Conservation (phyloP, 2,329 filamentous ascomycete species). For the Fonsecaea erecta region DNA sequence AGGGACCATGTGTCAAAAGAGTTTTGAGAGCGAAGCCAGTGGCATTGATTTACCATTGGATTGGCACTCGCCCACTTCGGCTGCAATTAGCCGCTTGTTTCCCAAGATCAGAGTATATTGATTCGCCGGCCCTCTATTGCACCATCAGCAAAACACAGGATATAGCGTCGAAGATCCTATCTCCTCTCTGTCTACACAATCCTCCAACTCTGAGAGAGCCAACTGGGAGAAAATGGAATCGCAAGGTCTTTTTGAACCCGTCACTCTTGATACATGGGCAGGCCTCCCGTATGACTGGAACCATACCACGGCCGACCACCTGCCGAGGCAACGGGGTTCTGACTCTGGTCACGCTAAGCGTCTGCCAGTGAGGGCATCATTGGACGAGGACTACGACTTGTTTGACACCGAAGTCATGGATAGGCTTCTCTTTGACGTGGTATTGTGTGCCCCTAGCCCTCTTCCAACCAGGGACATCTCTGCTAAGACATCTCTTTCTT, state of each 20-base stretch:
- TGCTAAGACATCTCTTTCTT: background rate
- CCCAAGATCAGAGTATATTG: background rate
- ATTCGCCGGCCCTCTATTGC: background rate
- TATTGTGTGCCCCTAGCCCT: background rate
- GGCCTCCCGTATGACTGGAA: background rate
- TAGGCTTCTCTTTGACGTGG: conserved; percentile 2
- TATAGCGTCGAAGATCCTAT: background rate
- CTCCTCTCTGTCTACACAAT: background rate
- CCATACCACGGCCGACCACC: background rate
- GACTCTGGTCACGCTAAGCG: background rate
- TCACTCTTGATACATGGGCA: background rate
- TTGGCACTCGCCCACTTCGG: background rate
- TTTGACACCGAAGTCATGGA: conserved; percentile 8
- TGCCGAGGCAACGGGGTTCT: background rate
- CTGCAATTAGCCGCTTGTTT: background rate
- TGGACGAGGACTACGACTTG: background rate
- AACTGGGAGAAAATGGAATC: conserved; percentile 5
- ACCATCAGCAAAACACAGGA: background rate
- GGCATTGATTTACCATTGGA: background rate
- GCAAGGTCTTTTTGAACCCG: background rate
- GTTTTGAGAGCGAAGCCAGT: background rate
- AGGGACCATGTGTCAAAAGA: background rate
- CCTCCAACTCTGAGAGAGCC: background rate
- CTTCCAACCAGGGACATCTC: background rate
- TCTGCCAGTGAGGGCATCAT: background rate